Conservation (phyloP, 306 rosid species). For the Gastrolobium bilobum region DNA sequence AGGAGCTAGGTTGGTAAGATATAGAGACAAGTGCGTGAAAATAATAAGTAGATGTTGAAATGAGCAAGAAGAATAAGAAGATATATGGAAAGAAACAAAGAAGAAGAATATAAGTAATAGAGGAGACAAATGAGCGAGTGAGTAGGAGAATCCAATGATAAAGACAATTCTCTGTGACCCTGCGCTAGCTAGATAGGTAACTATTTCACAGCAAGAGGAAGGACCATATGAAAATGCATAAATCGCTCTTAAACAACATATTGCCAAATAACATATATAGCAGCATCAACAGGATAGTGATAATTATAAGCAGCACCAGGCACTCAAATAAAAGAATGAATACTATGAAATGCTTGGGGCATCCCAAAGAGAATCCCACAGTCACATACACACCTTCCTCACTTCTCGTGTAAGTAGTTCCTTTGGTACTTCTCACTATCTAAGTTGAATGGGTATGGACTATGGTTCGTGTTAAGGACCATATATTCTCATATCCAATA, state of each 20-base stretch:
- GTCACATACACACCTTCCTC: not conserved
- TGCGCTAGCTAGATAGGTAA: slow-evolving; percentile 1
- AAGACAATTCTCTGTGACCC: slow-evolving; percentile 37
- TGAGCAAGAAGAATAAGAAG: not conserved
- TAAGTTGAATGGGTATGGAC: too few relatives aligned
- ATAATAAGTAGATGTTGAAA: not conserved
- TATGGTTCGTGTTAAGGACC: too few relatives aligned
- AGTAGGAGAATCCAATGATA: slow-evolving; percentile 46
- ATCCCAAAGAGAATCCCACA: slow-evolving; percentile 35
- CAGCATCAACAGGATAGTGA: not conserved
- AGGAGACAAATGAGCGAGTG: slow-evolving; percentile 35
- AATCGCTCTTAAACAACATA: not conserved
- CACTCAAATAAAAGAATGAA: slow-evolving; percentile 53
- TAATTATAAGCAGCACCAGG: slow-evolving; percentile 14
- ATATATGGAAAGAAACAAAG: slow-evolving; percentile 41
- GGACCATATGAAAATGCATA: slow-evolving; percentile 33
- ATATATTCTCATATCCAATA: too few relatives aligned
- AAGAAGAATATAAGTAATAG: slow-evolving; percentile 25
- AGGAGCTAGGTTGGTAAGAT: not conserved
- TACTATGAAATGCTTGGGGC: slow-evolving; percentile 35
- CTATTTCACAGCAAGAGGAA: not conserved
- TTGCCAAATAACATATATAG: not conserved
- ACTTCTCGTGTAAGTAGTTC: too few relatives aligned
- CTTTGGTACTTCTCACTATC: not conserved
- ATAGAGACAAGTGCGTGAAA: slow-evolving; percentile 28